phyloP scores from a whole-genome alignment of 2,329 filamentous ascomycete genomes.

The Sporothrix brunneoviolacea region DNA sequence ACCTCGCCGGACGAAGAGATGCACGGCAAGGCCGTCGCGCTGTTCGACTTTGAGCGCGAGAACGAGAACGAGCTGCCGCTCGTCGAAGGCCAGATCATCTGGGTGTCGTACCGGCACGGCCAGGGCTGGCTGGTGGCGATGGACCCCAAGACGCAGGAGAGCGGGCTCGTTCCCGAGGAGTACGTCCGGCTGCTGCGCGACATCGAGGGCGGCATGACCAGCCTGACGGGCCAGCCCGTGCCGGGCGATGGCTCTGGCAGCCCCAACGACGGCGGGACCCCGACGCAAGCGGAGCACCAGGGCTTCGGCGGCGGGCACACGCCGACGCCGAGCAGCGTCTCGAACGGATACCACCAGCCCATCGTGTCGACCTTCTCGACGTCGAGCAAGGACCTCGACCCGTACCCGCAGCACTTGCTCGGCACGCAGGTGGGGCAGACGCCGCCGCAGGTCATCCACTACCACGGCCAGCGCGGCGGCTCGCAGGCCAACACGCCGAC shows the following conservation, averaged over 20 bases:
- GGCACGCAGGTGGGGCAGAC: slow-evolving; percentile 56
- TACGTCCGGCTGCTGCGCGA: slow-evolving; percentile 89
- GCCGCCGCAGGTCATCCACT: slow-evolving; percentile 60
- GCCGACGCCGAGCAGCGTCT: slow-evolving; percentile 36
- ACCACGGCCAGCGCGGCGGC: slow-evolving; percentile 60
- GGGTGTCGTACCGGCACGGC: slow-evolving; percentile 91
- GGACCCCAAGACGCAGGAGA: slow-evolving; percentile 89
- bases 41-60: slow-evolving; percentile 91
- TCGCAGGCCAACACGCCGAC: slow-evolving; percentile 62
- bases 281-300: slow-evolving; percentile 53
- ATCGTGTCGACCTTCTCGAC: slow-evolving; percentile 64
- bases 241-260: slow-evolving; percentile 41
- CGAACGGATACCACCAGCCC: slow-evolving; percentile 62
- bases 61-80: slow-evolving; percentile 94
- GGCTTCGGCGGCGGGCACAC: slow-evolving; percentile 35
- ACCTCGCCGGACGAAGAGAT: slow-evolving; percentile 95
- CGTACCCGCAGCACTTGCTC: slow-evolving; percentile 59
- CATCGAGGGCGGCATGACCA: slow-evolving; percentile 83
- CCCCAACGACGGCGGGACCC: slow-evolving; percentile 52
- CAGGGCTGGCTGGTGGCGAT: slow-evolving; percentile 97
- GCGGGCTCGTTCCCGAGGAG: slow-evolving; percentile 89
- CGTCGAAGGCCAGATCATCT: slow-evolving; percentile 90
- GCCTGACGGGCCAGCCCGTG: slow-evolving; percentile 51
- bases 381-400: slow-evolving; percentile 62
- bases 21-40: slow-evolving; percentile 89